These are phyloP conservation scores for Colletotrichum neosansevieriae DNA, from an alignment of 2,329 filamentous ascomycete genomes.

Conservation along the genomic window DNA sequence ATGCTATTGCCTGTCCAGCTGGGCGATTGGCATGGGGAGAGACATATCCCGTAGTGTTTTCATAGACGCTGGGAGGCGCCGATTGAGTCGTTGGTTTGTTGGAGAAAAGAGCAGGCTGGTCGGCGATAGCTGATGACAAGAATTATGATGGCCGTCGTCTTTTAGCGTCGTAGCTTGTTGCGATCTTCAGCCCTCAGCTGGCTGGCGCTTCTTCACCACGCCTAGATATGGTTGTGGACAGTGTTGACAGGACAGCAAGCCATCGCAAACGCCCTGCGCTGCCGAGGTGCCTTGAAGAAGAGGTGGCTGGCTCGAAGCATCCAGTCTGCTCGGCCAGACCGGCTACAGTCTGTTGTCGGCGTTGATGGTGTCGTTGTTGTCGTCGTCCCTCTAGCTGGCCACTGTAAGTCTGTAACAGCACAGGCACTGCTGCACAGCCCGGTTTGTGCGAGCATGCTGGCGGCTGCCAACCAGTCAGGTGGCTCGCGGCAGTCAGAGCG, in stretches of 20 bases:
- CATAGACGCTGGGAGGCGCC: too few species aligned
- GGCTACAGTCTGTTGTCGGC: not conserved
- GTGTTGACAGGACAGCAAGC: constrained; percentile 19
- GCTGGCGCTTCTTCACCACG: constrained; percentile 17
- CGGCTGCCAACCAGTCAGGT: constrained; percentile 12
- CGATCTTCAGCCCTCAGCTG: not conserved
- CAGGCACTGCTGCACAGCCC: constrained; percentile 7
- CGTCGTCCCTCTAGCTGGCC: not conserved
- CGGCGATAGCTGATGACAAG: too few species aligned
- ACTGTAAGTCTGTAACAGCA: constrained; percentile 26
- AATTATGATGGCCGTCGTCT: too few species aligned
- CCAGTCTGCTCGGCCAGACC: constrained; percentile 21
- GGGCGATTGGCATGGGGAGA: not conserved
- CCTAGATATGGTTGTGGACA: too few species aligned
- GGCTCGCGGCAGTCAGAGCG: not conserved
- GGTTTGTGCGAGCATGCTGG: not conserved
- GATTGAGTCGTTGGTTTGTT: too few species aligned
- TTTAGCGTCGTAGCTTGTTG: not conserved
- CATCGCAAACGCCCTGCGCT: constrained; percentile 17
- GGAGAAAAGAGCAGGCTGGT: too few species aligned
- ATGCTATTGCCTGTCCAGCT: constrained; percentile 1
- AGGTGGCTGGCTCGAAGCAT: not conserved
- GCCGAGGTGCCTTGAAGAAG: constrained; percentile 11
- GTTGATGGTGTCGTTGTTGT: too few species aligned
- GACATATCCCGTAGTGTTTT: not conserved